phyloP scores from a whole-genome alignment of 306 rosid genomes.

The Cucurbita argyrosperma region DNA sequence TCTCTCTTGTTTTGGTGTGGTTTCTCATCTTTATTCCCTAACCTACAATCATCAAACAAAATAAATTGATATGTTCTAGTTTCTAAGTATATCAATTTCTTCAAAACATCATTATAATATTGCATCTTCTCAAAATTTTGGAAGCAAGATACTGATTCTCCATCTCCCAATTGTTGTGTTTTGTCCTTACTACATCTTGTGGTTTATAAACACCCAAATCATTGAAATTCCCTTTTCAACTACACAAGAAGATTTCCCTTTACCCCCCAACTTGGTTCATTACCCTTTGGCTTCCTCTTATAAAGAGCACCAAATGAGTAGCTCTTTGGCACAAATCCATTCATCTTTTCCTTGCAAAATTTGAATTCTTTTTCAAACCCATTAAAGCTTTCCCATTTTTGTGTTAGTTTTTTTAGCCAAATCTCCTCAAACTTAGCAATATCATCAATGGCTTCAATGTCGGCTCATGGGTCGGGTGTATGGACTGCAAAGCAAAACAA shows the following conservation, averaged over 20 bases:
- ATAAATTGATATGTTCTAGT: too few species aligned
- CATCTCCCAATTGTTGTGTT: not conserved
- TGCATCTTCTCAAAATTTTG: not conserved
- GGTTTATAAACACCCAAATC: conserved; percentile 2
- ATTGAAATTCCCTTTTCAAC: not conserved
- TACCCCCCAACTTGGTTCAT: not conserved
- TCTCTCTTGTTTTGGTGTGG: not conserved
- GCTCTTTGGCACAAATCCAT: not conserved
- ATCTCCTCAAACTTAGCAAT: not conserved
- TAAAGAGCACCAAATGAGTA: not conserved
- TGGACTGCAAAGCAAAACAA: conserved; percentile 33
- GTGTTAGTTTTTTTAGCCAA: too few species aligned
- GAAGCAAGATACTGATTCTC: not conserved
- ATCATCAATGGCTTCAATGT: conserved; percentile 3
- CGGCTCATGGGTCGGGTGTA: not conserved
- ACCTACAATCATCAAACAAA: too few species aligned
- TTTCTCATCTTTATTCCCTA: not conserved
- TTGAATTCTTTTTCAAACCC: not conserved
- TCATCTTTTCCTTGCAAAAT: not conserved
- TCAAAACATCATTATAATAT: not conserved
- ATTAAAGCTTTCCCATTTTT: too few species aligned
- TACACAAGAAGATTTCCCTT: not conserved
- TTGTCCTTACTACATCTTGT: conserved; percentile 10
- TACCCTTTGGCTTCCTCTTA: not conserved
- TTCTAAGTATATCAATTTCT: not conserved